phyloP scores from a whole-genome alignment of 305 asterid species.

The Fraxinus paxiana region DNA sequence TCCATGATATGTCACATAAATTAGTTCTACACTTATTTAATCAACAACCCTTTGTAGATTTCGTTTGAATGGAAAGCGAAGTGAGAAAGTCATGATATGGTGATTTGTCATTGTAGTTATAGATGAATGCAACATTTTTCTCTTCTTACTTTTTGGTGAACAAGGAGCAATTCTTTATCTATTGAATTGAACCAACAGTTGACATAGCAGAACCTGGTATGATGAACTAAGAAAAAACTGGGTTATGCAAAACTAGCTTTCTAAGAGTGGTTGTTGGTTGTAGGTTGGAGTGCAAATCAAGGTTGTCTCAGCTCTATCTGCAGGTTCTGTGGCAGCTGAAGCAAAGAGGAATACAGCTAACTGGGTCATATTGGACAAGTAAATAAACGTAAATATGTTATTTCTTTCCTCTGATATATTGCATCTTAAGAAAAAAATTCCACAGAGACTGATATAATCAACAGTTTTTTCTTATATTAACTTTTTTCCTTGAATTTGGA shows the following conservation, averaged over 20 bases:
- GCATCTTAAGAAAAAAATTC: background rate
- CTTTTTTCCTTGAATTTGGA: background rate
- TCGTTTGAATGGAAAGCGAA: background rate
- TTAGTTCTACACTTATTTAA: background rate
- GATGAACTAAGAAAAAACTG: background rate
- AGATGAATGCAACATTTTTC: background rate
- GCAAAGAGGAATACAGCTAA: conserved; percentile 48
- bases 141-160: background rate
- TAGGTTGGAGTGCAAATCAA: conserved; percentile 67
- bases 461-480: background rate
- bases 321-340: conserved; percentile 63
- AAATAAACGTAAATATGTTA: conserved; percentile 54
- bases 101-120: background rate
- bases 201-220: background rate
- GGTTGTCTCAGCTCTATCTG: conserved; percentile 51
- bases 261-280: conserved; percentile 22
- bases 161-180: background rate
- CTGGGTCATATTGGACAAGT: conserved; percentile 85
- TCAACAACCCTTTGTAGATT: background rate
- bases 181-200: background rate
- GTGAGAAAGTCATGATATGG: background rate
- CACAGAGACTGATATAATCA: background rate
- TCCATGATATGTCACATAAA: background rate
- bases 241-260: background rate
- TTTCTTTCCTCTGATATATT: conserved; percentile 27